Evolutionary conservation across 2,329 filamentous ascomycete genomes (phyloP).

Genomic region (Alternaria arbusti): DNA sequence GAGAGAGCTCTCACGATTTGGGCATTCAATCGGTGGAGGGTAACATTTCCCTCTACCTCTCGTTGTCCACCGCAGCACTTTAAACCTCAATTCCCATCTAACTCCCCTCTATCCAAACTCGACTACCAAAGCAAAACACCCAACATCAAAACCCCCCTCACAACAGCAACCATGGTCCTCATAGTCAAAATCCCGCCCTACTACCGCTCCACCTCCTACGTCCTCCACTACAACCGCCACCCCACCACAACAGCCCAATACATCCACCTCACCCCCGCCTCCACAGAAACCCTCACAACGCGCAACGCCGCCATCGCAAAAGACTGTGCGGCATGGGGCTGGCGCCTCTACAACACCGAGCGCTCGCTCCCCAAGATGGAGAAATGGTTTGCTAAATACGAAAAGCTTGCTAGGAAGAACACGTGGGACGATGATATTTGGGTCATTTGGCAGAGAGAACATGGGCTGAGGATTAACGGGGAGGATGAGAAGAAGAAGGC

Average conservation of each 20-base stretch:
- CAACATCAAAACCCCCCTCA: neutral
- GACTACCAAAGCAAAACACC: neutral
- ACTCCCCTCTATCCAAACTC: neutral
- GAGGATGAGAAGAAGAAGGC: neutral
- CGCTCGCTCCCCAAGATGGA: neutral
- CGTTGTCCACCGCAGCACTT: neutral
- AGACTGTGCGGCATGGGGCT: slow-evolving; percentile 4
- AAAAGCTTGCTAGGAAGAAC: neutral
- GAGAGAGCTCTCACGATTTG: neutral
- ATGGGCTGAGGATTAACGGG: neutral
- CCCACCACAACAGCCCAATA: slow-evolving; percentile 6
- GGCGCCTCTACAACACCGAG: neutral
- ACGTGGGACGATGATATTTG: slow-evolving; percentile 5
- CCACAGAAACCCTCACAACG: neutral
- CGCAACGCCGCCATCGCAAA: slow-evolving; percentile 3
- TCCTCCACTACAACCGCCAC: neutral
- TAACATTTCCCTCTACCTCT: neutral
- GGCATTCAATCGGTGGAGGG: neutral
- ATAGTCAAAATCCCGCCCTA: slow-evolving; percentile 1
- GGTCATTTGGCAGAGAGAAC: slow-evolving; percentile 9
- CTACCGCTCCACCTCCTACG: neutral
- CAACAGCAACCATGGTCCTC: neutral
- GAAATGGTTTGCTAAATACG: neutral
- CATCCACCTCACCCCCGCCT: neutral
- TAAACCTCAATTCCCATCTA: neutral